Base-by-base conservation (phyloP, 169 alveolate species). In the Plasmodium knowlesi region DNA sequence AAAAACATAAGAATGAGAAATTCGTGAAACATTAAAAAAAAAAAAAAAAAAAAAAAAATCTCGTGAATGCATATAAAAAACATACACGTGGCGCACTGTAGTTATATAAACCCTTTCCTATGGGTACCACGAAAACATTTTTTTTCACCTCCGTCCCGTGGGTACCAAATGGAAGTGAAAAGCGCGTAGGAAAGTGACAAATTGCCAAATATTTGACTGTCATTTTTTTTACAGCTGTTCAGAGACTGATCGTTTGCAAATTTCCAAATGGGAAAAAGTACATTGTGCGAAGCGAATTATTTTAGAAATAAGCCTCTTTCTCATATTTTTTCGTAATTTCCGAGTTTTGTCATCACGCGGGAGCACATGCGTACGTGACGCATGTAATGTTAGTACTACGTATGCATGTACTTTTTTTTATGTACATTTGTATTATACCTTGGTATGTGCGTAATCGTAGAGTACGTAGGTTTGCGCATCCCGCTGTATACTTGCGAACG, bases 241-340 rank as follows among this genome's bases (percentile, higher is more conserved):
- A 19, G 76, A 67, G 76, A 19, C n/a, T 28, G 30, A 25, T 22
- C 32, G 46, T 80, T 41, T 46, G 85, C 85, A 80, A 19, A 41
- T 80, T 80, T 80, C 57, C n/a, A 14, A n/a, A 16, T 80, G 25
- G 67, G 67, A 10, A 80, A 80, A 80, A 37, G 46, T 78, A 30
- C 39, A 80, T 34, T 5, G 37, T n/a, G 37, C n/a, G 30, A 67
- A 25, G 37, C 5, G 28, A 41, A 30, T 39, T 39, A 12, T 80
- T 80, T 80, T 80, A 46, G 85, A 16, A 80, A 41, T 43, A 80
- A 25, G 5, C 19, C 67, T 79, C 54, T 79, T 79, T 79, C n/a
- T 0, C 5, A 3, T 37, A 79, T 79, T 79, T 80, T 80, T 80
- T 80, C 85, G 71, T 80, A 80, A 39, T 39, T 80, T 80, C 71